A percentile compares a stretch with the other conserved stretches of the same genome.
phyloP scores from a whole-genome alignment of 73 alveolate species.

The Stentor roeselii region DNA sequence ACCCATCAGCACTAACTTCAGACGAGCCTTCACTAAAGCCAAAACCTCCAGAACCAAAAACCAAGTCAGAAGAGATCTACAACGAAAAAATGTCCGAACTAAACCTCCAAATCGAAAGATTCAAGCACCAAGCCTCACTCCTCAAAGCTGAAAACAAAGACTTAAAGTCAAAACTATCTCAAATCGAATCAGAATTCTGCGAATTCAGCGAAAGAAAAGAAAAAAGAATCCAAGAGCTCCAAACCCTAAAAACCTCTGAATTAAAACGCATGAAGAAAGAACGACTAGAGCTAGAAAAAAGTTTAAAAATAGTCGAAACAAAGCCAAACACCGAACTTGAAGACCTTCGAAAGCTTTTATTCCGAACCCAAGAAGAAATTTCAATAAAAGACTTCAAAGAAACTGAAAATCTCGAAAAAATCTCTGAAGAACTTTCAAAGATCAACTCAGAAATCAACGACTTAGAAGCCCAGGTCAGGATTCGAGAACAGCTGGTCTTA shows the following conservation, averaged over 20 bases:
- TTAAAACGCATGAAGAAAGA: neutral
- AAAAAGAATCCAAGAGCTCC: neutral
- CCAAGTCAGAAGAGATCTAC: neutral
- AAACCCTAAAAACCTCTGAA: neutral
- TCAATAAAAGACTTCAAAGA: neutral
- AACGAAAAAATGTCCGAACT: neutral
- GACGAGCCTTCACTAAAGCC: neutral
- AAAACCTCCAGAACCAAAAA: neutral
- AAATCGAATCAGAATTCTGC: neutral
- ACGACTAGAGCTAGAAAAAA: neutral
- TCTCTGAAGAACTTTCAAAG: neutral
- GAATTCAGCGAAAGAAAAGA: neutral
- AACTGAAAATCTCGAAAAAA: no score
- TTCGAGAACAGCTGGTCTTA: neutral
- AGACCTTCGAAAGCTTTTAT: neutral
- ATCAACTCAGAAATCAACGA: neutral
- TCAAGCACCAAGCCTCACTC: neutral
- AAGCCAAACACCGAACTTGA: neutral
- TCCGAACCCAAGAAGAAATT: neutral
- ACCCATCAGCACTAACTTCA: neutral
- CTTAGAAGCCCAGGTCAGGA: neutral
- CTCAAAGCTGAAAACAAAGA: constrained; percentile 35
- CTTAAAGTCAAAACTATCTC: no score
- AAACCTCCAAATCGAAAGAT: neutral
- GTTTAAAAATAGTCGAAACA: neutral